Evolutionary conservation across 1,139 yeast species (phyloP), one percentile per base, ranked within the genome.

Genomic region (Pneumocystis wakefieldiae): DNA sequence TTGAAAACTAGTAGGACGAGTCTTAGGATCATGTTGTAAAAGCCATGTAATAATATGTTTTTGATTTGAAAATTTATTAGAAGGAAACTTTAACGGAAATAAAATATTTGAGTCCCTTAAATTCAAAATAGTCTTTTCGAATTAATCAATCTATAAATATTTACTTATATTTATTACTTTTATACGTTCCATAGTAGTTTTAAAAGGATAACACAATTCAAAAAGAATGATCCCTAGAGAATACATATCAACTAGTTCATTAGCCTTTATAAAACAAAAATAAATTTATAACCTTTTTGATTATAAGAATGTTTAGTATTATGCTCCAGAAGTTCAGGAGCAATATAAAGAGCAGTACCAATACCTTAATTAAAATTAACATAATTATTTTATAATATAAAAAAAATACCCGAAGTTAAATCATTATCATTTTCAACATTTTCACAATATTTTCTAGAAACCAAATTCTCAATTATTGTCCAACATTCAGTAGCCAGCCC

Each of bases 231-330:
- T 83, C 3, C 98, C 98, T 62, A 94, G 75, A 0, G 98, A 90
- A 72, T 90, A 94, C 88, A 94, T 86, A 72, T 94, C 98, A 32
- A 92, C 95, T 69, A 92, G 92, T 67, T 87, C 95, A 71, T 90
- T 63, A 36, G 24, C 28, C 24, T 19, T n/a, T 17, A 57, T 12
- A 38, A 38, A 17, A n/a, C 64, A 64, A 24, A 64, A 60, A 15
- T 15, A 62, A 14, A 28, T 53, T 19, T 60, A 36, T 6, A 61
- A 32, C 58, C 37, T 42, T 64, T 64, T 53, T 57, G 37, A 63
- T 60, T 59, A 39, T 64, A 64, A 17, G 36, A 24, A 19, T 53
- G 19, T 14, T 15, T 37, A 12, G 14, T 24, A n/a, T 24, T 14
- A 29, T 32, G 58, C n/a, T 83, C 78, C 6, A 87, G 77, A 0